phyloP scores from a whole-genome alignment of 768 basidiomycete genomes.

The Termitomyces sp. region DNA sequence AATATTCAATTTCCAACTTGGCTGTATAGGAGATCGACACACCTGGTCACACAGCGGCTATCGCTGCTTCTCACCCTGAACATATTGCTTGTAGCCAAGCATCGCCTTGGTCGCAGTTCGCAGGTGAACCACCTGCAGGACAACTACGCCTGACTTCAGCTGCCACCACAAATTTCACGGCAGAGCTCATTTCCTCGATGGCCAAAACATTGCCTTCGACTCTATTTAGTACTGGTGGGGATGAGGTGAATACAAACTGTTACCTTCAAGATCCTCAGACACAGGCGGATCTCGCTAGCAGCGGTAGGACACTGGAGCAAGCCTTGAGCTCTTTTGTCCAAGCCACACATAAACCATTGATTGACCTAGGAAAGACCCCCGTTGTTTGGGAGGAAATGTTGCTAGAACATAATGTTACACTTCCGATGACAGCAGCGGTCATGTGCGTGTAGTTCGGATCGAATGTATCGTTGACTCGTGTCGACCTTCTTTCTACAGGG shows the following conservation, averaged over 20 bases:
- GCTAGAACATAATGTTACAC: slow-evolving; percentile 39
- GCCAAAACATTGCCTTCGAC: slow-evolving; percentile 47
- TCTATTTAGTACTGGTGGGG: slow-evolving; percentile 77
- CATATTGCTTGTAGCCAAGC: slow-evolving; percentile 61
- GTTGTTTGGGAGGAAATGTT: slow-evolving; percentile 86
- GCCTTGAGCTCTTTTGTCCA: slow-evolving; percentile 59
- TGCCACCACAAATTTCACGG: slow-evolving; percentile 55
- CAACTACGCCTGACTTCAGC: slow-evolving; percentile 71
- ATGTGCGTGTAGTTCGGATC: slow-evolving; percentile 34
- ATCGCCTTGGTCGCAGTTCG: slow-evolving; percentile 55
- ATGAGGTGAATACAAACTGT: slow-evolving; percentile 69
- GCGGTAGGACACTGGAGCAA: slow-evolving; percentile 52
- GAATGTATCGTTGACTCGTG: background rate
- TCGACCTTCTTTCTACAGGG: slow-evolving; percentile 26
- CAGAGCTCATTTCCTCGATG: slow-evolving; percentile 45
- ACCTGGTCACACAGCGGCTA: slow-evolving; percentile 74
- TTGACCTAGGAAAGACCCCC: slow-evolving; percentile 56
- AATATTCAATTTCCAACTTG: slow-evolving; percentile 16
- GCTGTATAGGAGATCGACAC: slow-evolving; percentile 71
- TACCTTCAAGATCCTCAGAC: slow-evolving; percentile 60
- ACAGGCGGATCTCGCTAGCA: slow-evolving; percentile 42
- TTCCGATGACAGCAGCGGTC: slow-evolving; percentile 44
- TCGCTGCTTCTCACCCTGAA: slow-evolving; percentile 64
- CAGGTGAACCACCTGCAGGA: slow-evolving; percentile 75
- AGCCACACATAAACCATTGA: slow-evolving; percentile 50